These are phyloP conservation scores for Tillandsia leiboldiana DNA, from an alignment of 176 grass and related monocot species.

Conservation along the genomic window DNA sequence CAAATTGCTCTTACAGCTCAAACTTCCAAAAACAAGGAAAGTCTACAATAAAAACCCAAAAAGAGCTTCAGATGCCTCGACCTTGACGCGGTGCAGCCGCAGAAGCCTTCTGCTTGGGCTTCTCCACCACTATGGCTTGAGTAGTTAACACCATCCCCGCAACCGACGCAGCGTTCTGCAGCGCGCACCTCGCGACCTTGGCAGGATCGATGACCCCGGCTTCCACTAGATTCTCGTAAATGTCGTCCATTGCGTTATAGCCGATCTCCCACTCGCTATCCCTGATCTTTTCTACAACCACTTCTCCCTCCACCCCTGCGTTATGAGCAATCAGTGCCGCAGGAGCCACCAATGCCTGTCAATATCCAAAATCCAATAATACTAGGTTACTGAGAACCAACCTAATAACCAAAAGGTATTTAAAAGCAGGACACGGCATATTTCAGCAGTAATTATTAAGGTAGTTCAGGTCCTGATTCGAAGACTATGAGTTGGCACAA, in stretches of 20 bases:
- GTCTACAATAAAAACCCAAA: too few relatives aligned
- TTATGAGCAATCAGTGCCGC: slow-evolving; percentile 44
- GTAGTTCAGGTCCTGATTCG: neutral
- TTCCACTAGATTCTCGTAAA: slow-evolving; percentile 48
- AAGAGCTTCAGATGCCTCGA: neutral
- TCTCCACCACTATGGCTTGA: slow-evolving; percentile 52
- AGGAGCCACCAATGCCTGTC: slow-evolving; percentile 43
- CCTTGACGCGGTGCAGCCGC: slow-evolving; percentile 9
- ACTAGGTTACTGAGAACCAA: neutral
- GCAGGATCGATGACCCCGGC: slow-evolving; percentile 47
- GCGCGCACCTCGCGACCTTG: slow-evolving; percentile 46
- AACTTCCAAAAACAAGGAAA: too few relatives aligned
- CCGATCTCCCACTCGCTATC: slow-evolving; percentile 36
- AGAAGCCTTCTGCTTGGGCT: slow-evolving; percentile 34
- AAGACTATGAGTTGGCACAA: too few relatives aligned
- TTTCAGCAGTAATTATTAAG: neutral
- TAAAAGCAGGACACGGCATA: neutral
- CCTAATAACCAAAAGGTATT: neutral
- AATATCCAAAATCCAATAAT: neutral
- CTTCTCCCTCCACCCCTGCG: slow-evolving; percentile 52
- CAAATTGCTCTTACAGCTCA: too few relatives aligned
- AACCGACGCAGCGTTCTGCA: slow-evolving; percentile 53
- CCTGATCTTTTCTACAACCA: slow-evolving; percentile 53
- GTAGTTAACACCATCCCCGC: slow-evolving; percentile 61
- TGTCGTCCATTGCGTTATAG: slow-evolving; percentile 44